Evolutionary conservation across 352 stramenopile genomes (phyloP).

Genomic region (Phytophthora palmivora): DNA sequence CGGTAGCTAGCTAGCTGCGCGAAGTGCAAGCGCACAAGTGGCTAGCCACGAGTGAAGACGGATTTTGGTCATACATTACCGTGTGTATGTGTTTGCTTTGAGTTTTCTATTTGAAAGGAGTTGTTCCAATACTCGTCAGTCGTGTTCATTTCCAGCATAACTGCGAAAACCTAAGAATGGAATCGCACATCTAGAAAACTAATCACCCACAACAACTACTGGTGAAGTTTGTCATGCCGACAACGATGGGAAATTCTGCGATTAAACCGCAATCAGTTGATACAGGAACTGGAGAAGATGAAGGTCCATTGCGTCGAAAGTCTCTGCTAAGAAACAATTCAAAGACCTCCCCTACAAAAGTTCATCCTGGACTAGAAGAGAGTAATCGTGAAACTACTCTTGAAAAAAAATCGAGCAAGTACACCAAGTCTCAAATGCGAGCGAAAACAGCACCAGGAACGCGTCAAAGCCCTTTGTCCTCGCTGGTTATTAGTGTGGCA

Average conservation of each 20-base stretch:
- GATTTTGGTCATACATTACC: slow-evolving; percentile 29
- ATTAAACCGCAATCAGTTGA: neutral
- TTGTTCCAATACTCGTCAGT: no score
- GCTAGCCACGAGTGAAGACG: slow-evolving; percentile 23
- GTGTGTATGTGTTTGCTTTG: slow-evolving; percentile 7
- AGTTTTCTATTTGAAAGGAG: slow-evolving; percentile 10
- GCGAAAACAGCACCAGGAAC: neutral
- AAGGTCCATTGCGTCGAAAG: slow-evolving; percentile 4
- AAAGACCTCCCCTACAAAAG: slow-evolving; percentile 2
- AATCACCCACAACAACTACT: neutral
- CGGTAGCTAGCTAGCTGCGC: slow-evolving; percentile 24
- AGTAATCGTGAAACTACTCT: neutral
- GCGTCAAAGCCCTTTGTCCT: neutral
- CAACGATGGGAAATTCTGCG: neutral
- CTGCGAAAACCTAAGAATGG: neutral
- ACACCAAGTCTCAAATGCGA: slow-evolving; percentile 1
- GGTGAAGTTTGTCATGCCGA: neutral
- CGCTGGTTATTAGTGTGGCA: neutral
- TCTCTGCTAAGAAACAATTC: slow-evolving; percentile 1
- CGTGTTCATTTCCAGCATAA: neutral
- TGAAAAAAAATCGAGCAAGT: slow-evolving; percentile 13
- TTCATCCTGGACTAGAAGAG: slow-evolving; percentile 3
- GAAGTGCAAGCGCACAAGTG: slow-evolving; percentile 25
- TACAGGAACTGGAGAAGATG: neutral
- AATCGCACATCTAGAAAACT: neutral